Evolutionary conservation across 1,284 basidiomycete species (phyloP).

Genomic region (Ganoderma resinaceum): DNA sequence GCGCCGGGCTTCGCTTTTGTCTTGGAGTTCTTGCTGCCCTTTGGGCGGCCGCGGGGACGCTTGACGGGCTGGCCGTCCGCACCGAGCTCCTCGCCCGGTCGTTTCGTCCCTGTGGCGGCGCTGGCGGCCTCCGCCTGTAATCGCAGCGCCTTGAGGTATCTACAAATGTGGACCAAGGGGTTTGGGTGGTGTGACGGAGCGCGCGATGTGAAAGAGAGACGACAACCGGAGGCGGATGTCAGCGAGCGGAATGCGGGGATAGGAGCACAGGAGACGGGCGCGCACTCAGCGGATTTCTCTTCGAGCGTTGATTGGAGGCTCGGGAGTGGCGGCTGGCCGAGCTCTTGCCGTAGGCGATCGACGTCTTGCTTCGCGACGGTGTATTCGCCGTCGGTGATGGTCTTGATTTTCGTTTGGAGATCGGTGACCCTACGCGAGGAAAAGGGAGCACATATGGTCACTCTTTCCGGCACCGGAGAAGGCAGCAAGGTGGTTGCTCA

Average conservation of each 20-base stretch:
- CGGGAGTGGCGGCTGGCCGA: conserved; percentile 75
- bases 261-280: conserved; percentile 15
- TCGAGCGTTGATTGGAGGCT: conserved; percentile 74
- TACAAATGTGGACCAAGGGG: conserved; percentile 22
- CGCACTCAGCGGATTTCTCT: conserved; percentile 73
- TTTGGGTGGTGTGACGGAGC: neutral
- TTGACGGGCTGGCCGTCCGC: conserved; percentile 44
- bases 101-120: conserved; percentile 35
- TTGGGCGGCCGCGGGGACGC: conserved; percentile 52
- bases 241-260: conserved; percentile 3
- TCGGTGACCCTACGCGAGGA: conserved; percentile 59
- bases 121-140: conserved; percentile 36
- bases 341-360: conserved; percentile 72
- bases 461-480: neutral
- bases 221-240: conserved; percentile 2
- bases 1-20: conserved; percentile 25
- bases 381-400: conserved; percentile 78
- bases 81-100: conserved; percentile 39
- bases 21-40: conserved; percentile 53
- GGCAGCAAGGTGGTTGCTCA: conserved; percentile 40
- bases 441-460: conserved; percentile 1
- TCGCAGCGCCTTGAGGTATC: conserved; percentile 49
- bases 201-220: neutral
- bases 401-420: conserved; percentile 67
- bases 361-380: conserved; percentile 74